Percentiles rank a stretch among this genome's conserved stretches.
These are phyloP conservation scores for Suhomyces faveliae DNA, from an alignment of 805 yeast genomes.

Conservation along the genomic window DNA sequence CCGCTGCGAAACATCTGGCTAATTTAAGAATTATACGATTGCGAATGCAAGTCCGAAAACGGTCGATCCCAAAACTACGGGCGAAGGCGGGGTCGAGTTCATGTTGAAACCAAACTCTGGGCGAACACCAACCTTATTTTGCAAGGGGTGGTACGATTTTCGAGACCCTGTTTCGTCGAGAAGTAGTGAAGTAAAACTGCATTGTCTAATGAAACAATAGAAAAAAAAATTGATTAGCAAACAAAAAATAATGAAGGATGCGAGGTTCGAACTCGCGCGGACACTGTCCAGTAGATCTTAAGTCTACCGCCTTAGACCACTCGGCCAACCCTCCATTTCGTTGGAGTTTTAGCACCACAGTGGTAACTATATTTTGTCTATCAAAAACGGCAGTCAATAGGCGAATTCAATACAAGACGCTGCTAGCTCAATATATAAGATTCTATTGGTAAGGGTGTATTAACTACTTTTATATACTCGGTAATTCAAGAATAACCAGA, in stretches of 20 bases:
- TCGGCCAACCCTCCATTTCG: conserved; percentile 50
- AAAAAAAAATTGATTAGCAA: neutral
- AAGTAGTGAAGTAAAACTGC: too few species aligned
- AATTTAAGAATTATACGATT: neutral
- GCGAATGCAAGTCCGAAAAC: neutral
- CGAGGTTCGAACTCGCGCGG: conserved; percentile 52
- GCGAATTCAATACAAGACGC: too few species aligned
- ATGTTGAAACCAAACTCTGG: too few species aligned
- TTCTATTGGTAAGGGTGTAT: neutral
- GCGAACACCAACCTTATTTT: too few species aligned
- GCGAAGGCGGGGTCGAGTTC: too few species aligned
- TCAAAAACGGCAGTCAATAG: too few species aligned
- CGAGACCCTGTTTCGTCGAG: too few species aligned
- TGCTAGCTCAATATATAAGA: too few species aligned
- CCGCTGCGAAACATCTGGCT: neutral
- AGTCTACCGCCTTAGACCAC: conserved; percentile 50
- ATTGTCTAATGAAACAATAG: neutral
- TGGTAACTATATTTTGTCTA: neutral
- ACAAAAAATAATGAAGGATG: conserved; percentile 38
- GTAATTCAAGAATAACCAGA: conserved; percentile 81
- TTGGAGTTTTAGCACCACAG: neutral
- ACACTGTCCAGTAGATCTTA: conserved; percentile 46
- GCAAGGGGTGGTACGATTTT: too few species aligned
- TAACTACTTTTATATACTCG: conserved; percentile 26
- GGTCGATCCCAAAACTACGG: neutral